Percentiles rank a stretch among this genome's conserved stretches.
phyloP scores from a whole-genome alignment of 1,139 yeast species.

The Protomyces inundatus region DNA sequence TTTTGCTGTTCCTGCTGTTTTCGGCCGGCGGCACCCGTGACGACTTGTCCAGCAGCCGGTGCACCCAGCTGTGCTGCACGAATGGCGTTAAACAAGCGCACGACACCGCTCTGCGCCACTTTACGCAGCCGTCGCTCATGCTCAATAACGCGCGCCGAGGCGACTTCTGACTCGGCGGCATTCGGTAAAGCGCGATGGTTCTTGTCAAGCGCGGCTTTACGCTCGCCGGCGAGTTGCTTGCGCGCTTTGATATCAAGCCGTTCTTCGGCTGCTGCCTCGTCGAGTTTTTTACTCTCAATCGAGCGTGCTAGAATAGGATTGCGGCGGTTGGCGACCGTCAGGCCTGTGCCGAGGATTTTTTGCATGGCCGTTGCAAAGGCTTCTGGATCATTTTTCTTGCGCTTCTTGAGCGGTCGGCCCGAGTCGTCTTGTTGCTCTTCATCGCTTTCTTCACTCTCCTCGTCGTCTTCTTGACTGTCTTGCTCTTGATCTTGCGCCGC shows the following conservation, averaged over 20 bases:
- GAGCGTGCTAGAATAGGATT: conserved; percentile 82
- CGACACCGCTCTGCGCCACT: conserved; percentile 85
- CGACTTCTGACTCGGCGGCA: conserved; percentile 36
- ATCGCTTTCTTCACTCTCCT: conserved; percentile 30
- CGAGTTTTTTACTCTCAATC: neutral
- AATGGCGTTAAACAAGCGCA: conserved; percentile 83
- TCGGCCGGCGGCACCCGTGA: conserved; percentile 9
- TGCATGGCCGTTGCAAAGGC: conserved; percentile 76
- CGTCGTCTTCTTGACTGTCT: conserved; percentile 24
- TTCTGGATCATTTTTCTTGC: conserved; percentile 53
- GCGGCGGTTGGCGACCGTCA: conserved; percentile 79
- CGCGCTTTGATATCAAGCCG: conserved; percentile 81
- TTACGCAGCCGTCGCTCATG: conserved; percentile 70
- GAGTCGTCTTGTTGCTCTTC: conserved; percentile 33
- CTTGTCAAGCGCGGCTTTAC: conserved; percentile 60
- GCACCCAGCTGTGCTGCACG: conserved; percentile 62
- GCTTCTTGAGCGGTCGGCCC: conserved; percentile 39
- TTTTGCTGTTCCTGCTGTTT: conserved; percentile 21
- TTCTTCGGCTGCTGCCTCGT: conserved; percentile 55
- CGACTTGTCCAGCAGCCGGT: neutral
- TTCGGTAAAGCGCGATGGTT: conserved; percentile 57
- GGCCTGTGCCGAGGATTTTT: conserved; percentile 76
- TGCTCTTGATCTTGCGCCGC: neutral
- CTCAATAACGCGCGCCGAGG: conserved; percentile 53
- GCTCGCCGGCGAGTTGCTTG: conserved; percentile 63